Evolutionary conservation across 768 basidiomycete species (phyloP), one percentile per base, ranked within the genome.

Genomic region (Agaricus blazei): DNA sequence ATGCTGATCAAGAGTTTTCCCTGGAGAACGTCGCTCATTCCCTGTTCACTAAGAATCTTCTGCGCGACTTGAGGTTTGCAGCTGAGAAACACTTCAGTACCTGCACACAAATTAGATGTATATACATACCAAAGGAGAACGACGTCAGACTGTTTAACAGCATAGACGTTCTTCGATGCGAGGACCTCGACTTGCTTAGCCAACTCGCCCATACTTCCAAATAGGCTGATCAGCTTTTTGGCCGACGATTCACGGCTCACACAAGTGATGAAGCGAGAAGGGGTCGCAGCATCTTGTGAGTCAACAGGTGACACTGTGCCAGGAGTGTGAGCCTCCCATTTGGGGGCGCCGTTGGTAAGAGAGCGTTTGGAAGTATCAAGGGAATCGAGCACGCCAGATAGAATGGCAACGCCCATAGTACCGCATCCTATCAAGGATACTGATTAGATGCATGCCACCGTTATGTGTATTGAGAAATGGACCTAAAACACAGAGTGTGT

Each of bases 1-100:
- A 98, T 97, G 65, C 95, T 98, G 69, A 98, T 90, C 57, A 99
- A 76, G 1, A 98, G 82, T 71, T 98, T 98, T 45, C 89, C 87
- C 28, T 84, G 83, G 52, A 99, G 73, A 1, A 93, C 94, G 52
- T 92, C 87, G 48, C 75, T 74, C 71, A 98, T 87, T 19, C 93
- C 94, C 9, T 78, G 63, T 62, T 88, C 84, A 29, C 69, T 68
- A 23, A 99, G 76, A 62, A 99, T 90, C 11, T 69, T 62, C 37
- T 84, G 76, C 0, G 92, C 94, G 44, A 93, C 72, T 60, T 98
- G 89, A 2, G 97, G 97, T 68, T 99, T 99, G 69, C 93, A 98
- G 66, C 95, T 98, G 60, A 19, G 24, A 19, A 34, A 9, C 14
- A 36, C 3, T 5, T 29, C 26, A 31, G 28, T 36, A 49, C 7